A percentile compares a stretch with the other conserved stretches of the same genome.
Evolutionary conservation across 257 asterid species (phyloP).

Genomic region (Striga asiatica): DNA sequence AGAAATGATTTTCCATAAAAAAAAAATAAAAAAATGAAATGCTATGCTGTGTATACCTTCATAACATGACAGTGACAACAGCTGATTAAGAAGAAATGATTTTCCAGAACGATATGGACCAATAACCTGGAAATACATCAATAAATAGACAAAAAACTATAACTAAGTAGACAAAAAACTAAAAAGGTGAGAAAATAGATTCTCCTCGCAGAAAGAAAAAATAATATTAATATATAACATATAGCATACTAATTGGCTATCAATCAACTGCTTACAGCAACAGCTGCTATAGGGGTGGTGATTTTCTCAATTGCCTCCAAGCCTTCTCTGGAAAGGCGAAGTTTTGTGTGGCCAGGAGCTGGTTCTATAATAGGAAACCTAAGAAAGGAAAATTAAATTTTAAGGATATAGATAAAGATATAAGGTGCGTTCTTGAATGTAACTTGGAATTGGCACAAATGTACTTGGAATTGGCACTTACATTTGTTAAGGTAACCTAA

Average conservation of each 20-base stretch:
- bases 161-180: background rate
- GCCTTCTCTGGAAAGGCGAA: conserved; percentile 80
- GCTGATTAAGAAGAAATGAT: conserved; percentile 95
- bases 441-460: background rate
- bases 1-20: too few species aligned
- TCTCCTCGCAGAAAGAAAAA: background rate
- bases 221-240: too few species aligned
- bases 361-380: conserved; percentile 96
- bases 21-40: background rate
- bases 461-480: background rate
- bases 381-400: conserved; percentile 11
- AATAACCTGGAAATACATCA: conserved; percentile 51
- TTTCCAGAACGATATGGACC: conserved; percentile 99
- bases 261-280: conserved; percentile 61
- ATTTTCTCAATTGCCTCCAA: conserved; percentile 81
- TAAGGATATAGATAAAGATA: background rate
- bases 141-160: background rate
- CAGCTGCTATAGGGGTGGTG: conserved; percentile 81
- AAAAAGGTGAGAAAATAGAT: background rate
- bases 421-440: conserved; percentile 3
- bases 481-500: background rate
- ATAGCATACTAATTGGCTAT: background rate
- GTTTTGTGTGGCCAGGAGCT: conserved; percentile 94
- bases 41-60: conserved; percentile 50
- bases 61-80: conserved; percentile 86